These are phyloP conservation scores for Fusarium compactum DNA, from an alignment of 2,329 filamentous ascomycete species.

Conservation along the genomic window DNA sequence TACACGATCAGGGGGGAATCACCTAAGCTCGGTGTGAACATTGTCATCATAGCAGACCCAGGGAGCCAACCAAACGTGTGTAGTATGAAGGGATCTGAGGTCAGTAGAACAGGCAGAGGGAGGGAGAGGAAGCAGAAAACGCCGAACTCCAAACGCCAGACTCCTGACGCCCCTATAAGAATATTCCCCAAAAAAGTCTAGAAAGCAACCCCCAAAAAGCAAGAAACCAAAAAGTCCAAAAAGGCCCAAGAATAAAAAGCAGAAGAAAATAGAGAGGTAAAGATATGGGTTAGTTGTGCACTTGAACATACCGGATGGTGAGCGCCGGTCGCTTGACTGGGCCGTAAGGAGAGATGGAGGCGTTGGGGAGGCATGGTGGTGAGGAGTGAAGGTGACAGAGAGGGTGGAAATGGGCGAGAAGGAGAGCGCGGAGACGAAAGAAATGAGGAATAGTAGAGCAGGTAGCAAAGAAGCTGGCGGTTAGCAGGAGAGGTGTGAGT, in stretches of 20 bases:
- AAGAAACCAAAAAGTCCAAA: not conserved
- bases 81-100: not conserved
- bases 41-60: conserved; percentile 46
- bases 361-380: not conserved
- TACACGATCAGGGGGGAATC: conserved; percentile 32
- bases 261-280: not conserved
- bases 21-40: conserved; percentile 41
- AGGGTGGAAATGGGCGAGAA: not conserved
- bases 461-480: not conserved
- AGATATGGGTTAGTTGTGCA: not conserved
- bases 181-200: not conserved
- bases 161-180: not conserved
- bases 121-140: not conserved
- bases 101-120: not conserved
- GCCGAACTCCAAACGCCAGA: conserved; percentile 2
- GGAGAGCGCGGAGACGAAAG: not conserved
- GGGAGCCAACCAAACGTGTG: not conserved
- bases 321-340: conserved; percentile 11
- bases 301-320: not conserved
- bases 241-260: not conserved
- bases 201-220: not conserved
- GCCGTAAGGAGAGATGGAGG: not conserved
- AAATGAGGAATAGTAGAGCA: too few relatives aligned
- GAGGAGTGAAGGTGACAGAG: not conserved
- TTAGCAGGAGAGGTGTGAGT: conserved; percentile 5